Conservation (phyloP, 352 stramenopile genomes). For the Globisporangium splendens region DNA sequence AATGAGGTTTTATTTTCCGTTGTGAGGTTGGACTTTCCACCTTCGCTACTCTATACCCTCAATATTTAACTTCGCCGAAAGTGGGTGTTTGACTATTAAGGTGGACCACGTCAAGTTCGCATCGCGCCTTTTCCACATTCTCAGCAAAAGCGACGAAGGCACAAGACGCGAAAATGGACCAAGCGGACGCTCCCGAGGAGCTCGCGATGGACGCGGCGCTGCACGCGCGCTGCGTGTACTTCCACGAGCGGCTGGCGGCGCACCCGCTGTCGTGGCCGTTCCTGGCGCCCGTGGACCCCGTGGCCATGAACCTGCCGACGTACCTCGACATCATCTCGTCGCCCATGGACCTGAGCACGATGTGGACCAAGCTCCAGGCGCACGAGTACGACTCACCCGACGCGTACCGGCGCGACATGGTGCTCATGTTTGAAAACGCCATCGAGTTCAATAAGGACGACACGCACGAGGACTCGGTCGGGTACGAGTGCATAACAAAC, state of each 20-base stretch:
- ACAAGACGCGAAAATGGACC: too few relatives aligned
- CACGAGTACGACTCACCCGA: conserved; percentile 48
- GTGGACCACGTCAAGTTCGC: too few relatives aligned
- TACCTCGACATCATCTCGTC: conserved; percentile 94
- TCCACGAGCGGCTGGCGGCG: conserved; percentile 62
- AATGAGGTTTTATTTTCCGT: too few relatives aligned
- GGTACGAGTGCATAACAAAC: conserved; percentile 23
- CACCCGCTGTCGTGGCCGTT: conserved; percentile 87
- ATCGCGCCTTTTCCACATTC: too few relatives aligned
- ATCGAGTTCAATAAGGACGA: conserved; percentile 87
- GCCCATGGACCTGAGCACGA: conserved; percentile 97
- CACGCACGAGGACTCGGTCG: conserved; percentile 65
- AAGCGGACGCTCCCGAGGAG: too few relatives aligned
- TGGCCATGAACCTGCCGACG: conserved; percentile 88
- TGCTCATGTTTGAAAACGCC: conserved; percentile 85
- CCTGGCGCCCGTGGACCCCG: conserved; percentile 92
- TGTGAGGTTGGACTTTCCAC: too few relatives aligned
- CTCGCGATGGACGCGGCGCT: conserved; percentile 36
- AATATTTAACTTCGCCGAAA: too few relatives aligned
- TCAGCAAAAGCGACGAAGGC: too few relatives aligned
- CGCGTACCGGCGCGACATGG: conserved; percentile 62
- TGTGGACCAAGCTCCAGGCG: conserved; percentile 76
- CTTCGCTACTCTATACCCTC: too few relatives aligned
- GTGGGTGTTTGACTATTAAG: too few relatives aligned
- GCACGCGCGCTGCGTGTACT: conserved; percentile 44